A percentile compares a stretch with the other conserved stretches of the same genome.
These are phyloP conservation scores for Coffea canephora DNA, from an alignment of 257 asterid genomes.

Conservation along the genomic window DNA sequence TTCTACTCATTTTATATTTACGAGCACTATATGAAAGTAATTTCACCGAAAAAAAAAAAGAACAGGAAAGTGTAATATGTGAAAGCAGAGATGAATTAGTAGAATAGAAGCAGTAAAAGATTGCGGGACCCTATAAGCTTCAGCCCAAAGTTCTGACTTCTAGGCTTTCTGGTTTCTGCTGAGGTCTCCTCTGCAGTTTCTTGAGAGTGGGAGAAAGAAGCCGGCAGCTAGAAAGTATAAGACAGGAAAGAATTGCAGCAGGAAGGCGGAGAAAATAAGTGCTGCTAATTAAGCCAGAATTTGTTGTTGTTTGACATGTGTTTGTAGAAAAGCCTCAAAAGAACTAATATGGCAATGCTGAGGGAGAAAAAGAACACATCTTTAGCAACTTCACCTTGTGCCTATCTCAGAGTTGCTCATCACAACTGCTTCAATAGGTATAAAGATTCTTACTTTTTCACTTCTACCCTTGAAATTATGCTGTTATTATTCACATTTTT, in stretches of 20 bases:
- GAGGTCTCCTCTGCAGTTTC: too few species aligned
- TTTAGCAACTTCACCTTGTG: constrained; percentile 71
- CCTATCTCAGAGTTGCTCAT: constrained; percentile 66
- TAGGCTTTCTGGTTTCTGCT: too few species aligned
- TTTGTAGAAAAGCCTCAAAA: neutral
- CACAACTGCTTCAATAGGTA: constrained; percentile 87
- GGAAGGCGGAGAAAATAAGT: neutral
- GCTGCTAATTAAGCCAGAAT: neutral
- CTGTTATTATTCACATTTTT: neutral
- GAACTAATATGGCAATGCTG: constrained; percentile 48
- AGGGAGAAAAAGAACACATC: constrained; percentile 47
- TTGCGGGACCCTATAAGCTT: too few species aligned
- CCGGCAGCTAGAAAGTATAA: too few species aligned
- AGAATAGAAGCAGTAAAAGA: too few species aligned
- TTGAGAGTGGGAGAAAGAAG: too few species aligned
- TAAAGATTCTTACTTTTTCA: constrained; percentile 12
- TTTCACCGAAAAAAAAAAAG: too few species aligned
- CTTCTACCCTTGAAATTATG: neutral
- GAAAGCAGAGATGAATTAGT: too few species aligned
- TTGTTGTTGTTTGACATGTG: neutral
- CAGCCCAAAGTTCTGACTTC: too few species aligned
- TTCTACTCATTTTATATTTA: too few species aligned
- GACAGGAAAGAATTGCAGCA: neutral
- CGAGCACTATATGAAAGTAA: too few species aligned
- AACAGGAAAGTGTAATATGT: too few species aligned